Conservation (phyloP, 2,329 filamentous ascomycete genomes). For the Aschersonia sp. region DNA sequence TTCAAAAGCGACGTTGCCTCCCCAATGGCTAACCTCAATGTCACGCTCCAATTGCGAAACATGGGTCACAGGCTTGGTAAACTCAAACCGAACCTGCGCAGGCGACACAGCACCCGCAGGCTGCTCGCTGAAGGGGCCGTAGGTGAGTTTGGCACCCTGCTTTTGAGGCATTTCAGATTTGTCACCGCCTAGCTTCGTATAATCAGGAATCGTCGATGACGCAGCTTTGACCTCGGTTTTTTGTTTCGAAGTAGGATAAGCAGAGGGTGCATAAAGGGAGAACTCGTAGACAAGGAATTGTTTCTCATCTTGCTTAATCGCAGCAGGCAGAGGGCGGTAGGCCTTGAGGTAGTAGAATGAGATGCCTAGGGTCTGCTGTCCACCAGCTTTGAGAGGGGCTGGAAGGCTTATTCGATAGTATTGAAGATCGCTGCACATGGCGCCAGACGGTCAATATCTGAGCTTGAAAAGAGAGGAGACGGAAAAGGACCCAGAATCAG, state of each 20-base stretch:
- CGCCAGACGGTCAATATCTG: too few relatives aligned
- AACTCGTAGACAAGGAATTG: slow-evolving; percentile 81
- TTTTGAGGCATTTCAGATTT: slow-evolving; percentile 58
- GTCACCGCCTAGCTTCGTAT: slow-evolving; percentile 54
- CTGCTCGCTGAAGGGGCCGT: slow-evolving; percentile 75
- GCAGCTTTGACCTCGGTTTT: slow-evolving; percentile 94
- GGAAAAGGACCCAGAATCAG: neutral
- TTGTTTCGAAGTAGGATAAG: slow-evolving; percentile 78
- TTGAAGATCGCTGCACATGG: slow-evolving; percentile 44
- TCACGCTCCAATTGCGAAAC: slow-evolving; percentile 72
- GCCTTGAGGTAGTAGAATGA: slow-evolving; percentile 68
- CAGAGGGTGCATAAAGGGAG: slow-evolving; percentile 70
- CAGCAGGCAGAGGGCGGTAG: slow-evolving; percentile 65
- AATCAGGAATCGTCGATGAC: slow-evolving; percentile 65
- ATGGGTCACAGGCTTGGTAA: slow-evolving; percentile 80
- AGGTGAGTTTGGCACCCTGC: slow-evolving; percentile 73
- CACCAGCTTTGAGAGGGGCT: slow-evolving; percentile 56
- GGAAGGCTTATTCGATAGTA: slow-evolving; percentile 79
- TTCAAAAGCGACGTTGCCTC: slow-evolving; percentile 88
- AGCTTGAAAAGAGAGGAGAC: too few relatives aligned
- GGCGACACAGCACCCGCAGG: slow-evolving; percentile 62
- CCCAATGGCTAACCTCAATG: slow-evolving; percentile 94
- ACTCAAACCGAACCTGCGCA: slow-evolving; percentile 79
- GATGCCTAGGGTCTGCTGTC: slow-evolving; percentile 76
- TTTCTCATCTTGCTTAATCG: slow-evolving; percentile 69